Conservation (phyloP, 78 protist genomes). For the Emiliania huxleyi region DNA sequence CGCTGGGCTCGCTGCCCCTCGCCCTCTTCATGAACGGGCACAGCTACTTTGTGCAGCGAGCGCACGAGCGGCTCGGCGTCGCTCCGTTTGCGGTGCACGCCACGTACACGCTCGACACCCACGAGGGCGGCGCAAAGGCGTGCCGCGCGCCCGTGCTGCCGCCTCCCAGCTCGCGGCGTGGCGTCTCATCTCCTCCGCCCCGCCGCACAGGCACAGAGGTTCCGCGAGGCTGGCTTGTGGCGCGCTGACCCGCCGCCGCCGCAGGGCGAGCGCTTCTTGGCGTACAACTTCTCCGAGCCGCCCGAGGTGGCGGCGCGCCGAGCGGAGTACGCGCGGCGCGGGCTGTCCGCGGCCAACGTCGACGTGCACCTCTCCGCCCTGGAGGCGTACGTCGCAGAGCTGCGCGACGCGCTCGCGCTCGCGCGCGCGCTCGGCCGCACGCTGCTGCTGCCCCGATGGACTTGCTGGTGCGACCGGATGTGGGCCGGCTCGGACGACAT, state of each 20-base stretch:
- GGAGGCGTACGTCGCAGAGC: neutral
- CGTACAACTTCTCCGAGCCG: neutral
- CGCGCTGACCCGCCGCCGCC: neutral
- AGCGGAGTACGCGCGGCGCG: neutral
- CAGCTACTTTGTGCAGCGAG: neutral
- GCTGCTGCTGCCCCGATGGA: neutral
- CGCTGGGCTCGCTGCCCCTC: neutral
- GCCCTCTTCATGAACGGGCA: neutral
- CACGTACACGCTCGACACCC: slow-evolving; percentile 9
- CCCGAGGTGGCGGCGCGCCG: neutral
- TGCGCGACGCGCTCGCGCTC: slow-evolving; percentile 24
- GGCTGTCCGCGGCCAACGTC: neutral
- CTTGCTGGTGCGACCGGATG: neutral
- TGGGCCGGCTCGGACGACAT: slow-evolving; percentile 12
- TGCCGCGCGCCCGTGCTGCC: too few species aligned
- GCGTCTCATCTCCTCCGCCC: too few species aligned
- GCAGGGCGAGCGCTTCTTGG: neutral
- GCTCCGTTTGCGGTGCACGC: slow-evolving; percentile 20
- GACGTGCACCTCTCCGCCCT: neutral
- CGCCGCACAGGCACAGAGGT: neutral
- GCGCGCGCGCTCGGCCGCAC: neutral
- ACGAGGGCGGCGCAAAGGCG: slow-evolving; percentile 1
- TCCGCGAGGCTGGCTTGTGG: slow-evolving; percentile 26
- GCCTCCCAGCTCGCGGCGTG: too few species aligned
- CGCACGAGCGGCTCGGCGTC: neutral